A percentile compares a stretch with the other conserved stretches of the same genome.
phyloP scores from a whole-genome alignment of 176 grass and related monocot genomes.

The Neostapfia colusana region DNA sequence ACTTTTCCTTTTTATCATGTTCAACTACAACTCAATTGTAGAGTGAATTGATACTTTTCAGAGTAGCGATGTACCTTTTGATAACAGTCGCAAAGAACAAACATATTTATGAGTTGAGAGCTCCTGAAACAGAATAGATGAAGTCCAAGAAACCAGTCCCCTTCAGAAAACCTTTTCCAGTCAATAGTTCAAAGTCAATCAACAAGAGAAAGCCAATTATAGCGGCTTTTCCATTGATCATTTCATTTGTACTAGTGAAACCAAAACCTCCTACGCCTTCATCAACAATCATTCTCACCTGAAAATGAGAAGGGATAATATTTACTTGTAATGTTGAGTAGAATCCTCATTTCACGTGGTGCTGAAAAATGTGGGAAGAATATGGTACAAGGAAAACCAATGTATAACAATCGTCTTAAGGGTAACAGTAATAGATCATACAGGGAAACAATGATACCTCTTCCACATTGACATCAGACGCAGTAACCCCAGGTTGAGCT shows the following conservation, averaged over 20 bases:
- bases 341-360: neutral
- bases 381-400: neutral
- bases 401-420: neutral
- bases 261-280: constrained; percentile 89
- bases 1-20: too few relatives aligned
- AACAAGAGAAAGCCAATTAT: constrained; percentile 91
- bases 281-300: constrained; percentile 93
- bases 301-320: constrained; percentile 30
- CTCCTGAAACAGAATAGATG: constrained; percentile 73
- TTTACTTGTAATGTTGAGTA: neutral
- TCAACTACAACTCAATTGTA: constrained; percentile 21
- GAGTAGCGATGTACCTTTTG: constrained; percentile 31
- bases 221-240: constrained; percentile 89
- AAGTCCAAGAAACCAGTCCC: constrained; percentile 97
- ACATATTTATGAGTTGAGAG: constrained; percentile 54
- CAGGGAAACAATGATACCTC: constrained; percentile 48
- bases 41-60: constrained; percentile 27
- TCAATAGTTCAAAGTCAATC: constrained; percentile 96
- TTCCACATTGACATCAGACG: constrained; percentile 93
- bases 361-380: neutral
- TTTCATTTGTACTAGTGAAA: constrained; percentile 69
- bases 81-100: constrained; percentile 38
- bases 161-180: constrained; percentile 96
- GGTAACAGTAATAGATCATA: neutral
- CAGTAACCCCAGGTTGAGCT: constrained; percentile 82